Percentiles rank a stretch among this genome's conserved stretches.
Evolutionary conservation across 1,139 yeast genomes (phyloP).

Genomic region (Nematodospora anomalae): DNA sequence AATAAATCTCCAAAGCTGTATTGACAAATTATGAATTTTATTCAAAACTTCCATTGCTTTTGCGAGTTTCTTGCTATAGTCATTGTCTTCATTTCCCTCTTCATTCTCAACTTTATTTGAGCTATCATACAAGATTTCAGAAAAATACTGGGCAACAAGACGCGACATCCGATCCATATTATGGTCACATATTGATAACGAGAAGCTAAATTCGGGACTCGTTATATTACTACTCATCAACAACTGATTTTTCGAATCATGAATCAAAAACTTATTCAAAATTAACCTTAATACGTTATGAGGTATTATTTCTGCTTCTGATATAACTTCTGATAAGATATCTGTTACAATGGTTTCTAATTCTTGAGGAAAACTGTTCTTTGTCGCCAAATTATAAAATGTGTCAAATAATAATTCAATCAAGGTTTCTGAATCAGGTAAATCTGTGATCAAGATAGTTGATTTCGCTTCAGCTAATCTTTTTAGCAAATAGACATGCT

Average conservation of each 20-base stretch:
- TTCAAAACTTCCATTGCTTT: slow-evolving; percentile 46
- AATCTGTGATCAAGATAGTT: slow-evolving; percentile 74
- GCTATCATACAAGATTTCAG: slow-evolving; percentile 66
- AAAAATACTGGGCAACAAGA: slow-evolving; percentile 74
- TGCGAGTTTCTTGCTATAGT: slow-evolving; percentile 5
- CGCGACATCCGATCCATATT: slow-evolving; percentile 78
- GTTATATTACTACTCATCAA: slow-evolving; percentile 22
- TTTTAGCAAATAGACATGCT: slow-evolving; percentile 66
- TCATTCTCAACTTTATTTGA: slow-evolving; percentile 29
- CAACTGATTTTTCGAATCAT: slow-evolving; percentile 18
- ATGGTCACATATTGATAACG: slow-evolving; percentile 65
- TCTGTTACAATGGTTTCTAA: slow-evolving; percentile 64
- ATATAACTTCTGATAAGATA: slow-evolving; percentile 70
- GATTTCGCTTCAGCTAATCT: slow-evolving; percentile 76
- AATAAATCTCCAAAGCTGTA: slow-evolving; percentile 73
- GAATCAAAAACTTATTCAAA: slow-evolving; percentile 46
- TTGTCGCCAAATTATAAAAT: slow-evolving; percentile 55
- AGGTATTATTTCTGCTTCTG: slow-evolving; percentile 74
- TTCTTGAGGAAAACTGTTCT: slow-evolving; percentile 39
- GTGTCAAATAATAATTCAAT: slow-evolving; percentile 58
- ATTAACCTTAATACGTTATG: slow-evolving; percentile 60
- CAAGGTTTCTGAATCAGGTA: slow-evolving; percentile 60
- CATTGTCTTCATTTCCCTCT: slow-evolving; percentile 21
- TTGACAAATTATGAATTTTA: slow-evolving; percentile 61
- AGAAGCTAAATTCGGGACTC: slow-evolving; percentile 65